These are phyloP conservation scores for Mycena olivaceomarginata DNA, from an alignment of 768 basidiomycete species.

Conservation along the genomic window DNA sequence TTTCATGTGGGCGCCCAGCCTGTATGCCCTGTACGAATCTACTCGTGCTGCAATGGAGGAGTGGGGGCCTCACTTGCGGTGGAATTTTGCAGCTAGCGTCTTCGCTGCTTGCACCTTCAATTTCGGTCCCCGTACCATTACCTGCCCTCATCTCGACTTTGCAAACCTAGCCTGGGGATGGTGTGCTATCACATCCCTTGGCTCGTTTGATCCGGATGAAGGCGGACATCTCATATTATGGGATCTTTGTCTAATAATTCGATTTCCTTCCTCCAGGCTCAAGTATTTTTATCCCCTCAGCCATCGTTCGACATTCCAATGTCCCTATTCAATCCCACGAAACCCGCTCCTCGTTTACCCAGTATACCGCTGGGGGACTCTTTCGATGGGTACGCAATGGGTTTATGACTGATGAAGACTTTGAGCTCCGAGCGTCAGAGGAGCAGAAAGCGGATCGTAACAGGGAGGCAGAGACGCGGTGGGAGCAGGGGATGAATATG, in stretches of 20 bases:
- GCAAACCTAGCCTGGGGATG: background rate
- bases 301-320: background rate
- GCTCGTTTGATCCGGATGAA: background rate
- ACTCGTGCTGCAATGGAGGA: too few species aligned
- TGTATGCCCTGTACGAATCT: background rate
- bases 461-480: background rate
- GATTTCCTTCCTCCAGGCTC: too few species aligned
- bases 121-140: background rate
- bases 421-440: background rate
- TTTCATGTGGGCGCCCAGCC: background rate
- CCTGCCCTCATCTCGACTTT: background rate
- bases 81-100: background rate
- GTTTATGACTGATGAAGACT: background rate
- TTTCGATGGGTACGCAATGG: background rate
- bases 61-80: background rate
- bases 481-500: background rate
- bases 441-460: background rate
- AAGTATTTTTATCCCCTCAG: background rate
- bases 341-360: background rate
- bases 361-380: background rate
- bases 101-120: background rate
- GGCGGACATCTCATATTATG: background rate
- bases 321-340: background rate
- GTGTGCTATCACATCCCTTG: background rate
- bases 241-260: background rate